These are phyloP conservation scores for Zoysia pacifica DNA, from an alignment of 176 grass and related monocot species.

Conservation along the genomic window DNA sequence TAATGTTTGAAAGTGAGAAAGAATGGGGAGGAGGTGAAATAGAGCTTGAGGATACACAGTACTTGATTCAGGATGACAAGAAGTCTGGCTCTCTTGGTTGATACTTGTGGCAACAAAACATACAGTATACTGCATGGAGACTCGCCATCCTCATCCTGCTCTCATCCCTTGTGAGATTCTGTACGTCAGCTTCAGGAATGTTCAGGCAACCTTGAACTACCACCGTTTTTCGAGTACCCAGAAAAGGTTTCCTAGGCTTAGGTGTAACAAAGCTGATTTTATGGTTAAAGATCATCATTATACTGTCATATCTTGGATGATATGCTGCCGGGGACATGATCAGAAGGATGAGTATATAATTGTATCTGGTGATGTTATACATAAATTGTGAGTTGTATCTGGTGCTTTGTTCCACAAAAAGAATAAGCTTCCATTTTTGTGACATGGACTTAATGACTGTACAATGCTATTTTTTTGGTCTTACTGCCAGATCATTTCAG, in stretches of 20 bases:
- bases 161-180: background rate
- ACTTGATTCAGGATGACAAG: slow-evolving; percentile 54
- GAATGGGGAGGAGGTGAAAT: slow-evolving; percentile 64
- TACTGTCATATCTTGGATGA: slow-evolving; percentile 19
- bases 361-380: slow-evolving; percentile 36
- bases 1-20: slow-evolving; percentile 69
- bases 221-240: background rate
- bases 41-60: slow-evolving; percentile 69
- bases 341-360: slow-evolving; percentile 13
- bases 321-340: slow-evolving; percentile 8
- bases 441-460: background rate
- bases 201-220: slow-evolving; percentile 4
- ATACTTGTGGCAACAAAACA: slow-evolving; percentile 21
- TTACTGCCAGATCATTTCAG: too few relatives aligned
- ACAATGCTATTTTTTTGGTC: too few relatives aligned
- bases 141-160: slow-evolving; percentile 10
- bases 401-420: slow-evolving; percentile 23
- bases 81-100: slow-evolving; percentile 46
- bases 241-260: background rate
- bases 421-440: slow-evolving; percentile 33
- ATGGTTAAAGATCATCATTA: slow-evolving; percentile 4
- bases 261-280: slow-evolving; percentile 34
- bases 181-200: slow-evolving; percentile 8
- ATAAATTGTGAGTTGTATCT: slow-evolving; percentile 31
- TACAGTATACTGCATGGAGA: slow-evolving; percentile 11